Evolutionary conservation across 208 protist species (phyloP).

Genomic region (Leishmania arabica): DNA sequence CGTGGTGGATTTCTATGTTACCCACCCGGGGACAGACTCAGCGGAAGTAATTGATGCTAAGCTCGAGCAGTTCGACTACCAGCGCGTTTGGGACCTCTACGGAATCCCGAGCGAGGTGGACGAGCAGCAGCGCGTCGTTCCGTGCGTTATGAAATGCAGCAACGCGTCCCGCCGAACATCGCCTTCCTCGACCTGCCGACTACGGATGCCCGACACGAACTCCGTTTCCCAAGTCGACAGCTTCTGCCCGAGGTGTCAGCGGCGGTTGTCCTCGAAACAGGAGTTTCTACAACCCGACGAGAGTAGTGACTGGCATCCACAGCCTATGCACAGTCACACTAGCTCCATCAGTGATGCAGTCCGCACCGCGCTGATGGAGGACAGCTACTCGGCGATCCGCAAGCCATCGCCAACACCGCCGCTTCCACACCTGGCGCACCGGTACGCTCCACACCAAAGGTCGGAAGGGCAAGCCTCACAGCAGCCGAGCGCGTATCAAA

Average conservation of each 20-base stretch:
- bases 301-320: not conserved
- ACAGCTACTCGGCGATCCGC: not conserved
- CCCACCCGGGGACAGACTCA: slow-evolving; percentile 31
- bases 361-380: not conserved
- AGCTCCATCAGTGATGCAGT: slow-evolving; percentile 17
- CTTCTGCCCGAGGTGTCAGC: slow-evolving; percentile 26
- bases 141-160: slow-evolving; percentile 44
- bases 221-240: slow-evolving; percentile 1
- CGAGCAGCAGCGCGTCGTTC: slow-evolving; percentile 25
- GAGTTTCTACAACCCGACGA: not conserved
- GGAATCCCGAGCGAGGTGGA: slow-evolving; percentile 29
- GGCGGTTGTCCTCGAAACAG: slow-evolving; percentile 11
- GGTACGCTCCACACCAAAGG: not conserved
- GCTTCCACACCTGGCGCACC: slow-evolving; percentile 1
- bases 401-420: not conserved
- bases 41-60: slow-evolving; percentile 41
- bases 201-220: slow-evolving; percentile 3
- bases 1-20: slow-evolving; percentile 62
- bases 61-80: slow-evolving; percentile 45
- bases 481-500: slow-evolving; percentile 1
- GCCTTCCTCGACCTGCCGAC: slow-evolving; percentile 6
- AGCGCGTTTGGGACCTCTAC: slow-evolving; percentile 61
- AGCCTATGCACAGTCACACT: not conserved
- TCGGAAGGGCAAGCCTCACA: slow-evolving; percentile 1
- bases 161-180: slow-evolving; percentile 21